A percentile compares a stretch with the other conserved stretches of the same genome.
Conservation (phyloP, 192 early-diverging fungal species). For the Gryganskiella cystojenkinii region DNA sequence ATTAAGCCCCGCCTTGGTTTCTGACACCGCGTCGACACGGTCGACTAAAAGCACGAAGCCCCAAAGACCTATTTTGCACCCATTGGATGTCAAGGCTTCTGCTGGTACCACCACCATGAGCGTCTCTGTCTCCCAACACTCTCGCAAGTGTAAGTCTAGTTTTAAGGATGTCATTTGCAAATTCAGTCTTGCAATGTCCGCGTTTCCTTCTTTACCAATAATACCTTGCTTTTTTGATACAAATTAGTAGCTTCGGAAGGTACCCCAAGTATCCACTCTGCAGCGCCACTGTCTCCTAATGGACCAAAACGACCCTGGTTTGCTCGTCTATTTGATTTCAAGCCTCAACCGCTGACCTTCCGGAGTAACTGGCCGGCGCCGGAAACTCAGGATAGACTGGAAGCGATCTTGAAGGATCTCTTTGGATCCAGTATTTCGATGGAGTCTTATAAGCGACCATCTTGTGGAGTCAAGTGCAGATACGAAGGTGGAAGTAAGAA, state of each 20-base stretch:
- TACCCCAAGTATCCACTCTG: not conserved
- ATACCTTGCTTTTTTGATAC: not conserved
- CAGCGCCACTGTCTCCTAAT: slow-evolving; percentile 11
- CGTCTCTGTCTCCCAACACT: slow-evolving; percentile 43
- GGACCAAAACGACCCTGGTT: slow-evolving; percentile 48
- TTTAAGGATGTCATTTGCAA: no score
- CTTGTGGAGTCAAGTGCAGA: slow-evolving; percentile 34
- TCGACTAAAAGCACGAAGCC: not conserved
- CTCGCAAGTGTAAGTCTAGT: slow-evolving; percentile 25
- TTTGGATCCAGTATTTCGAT: slow-evolving; percentile 27
- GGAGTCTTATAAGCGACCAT: slow-evolving; percentile 20
- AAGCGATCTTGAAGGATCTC: slow-evolving; percentile 24
- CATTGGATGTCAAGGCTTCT: slow-evolving; percentile 44
- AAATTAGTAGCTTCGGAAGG: slow-evolving; percentile 29
- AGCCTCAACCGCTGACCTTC: slow-evolving; percentile 42
- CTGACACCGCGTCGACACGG: not conserved
- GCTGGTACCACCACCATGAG: slow-evolving; percentile 27
- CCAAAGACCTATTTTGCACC: slow-evolving; percentile 33
- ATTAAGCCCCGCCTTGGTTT: not conserved
- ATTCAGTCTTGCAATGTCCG: no score
- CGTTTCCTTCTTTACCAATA: no score
- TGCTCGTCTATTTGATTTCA: slow-evolving; percentile 45
- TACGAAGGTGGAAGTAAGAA: slow-evolving; percentile 41
- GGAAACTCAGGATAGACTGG: slow-evolving; percentile 44
- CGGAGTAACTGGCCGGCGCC: slow-evolving; percentile 34